Evolutionary conservation across 441 rosid genomes (phyloP), one percentile per base, ranked within the genome.

Genomic region (Manihot esculenta): DNA sequence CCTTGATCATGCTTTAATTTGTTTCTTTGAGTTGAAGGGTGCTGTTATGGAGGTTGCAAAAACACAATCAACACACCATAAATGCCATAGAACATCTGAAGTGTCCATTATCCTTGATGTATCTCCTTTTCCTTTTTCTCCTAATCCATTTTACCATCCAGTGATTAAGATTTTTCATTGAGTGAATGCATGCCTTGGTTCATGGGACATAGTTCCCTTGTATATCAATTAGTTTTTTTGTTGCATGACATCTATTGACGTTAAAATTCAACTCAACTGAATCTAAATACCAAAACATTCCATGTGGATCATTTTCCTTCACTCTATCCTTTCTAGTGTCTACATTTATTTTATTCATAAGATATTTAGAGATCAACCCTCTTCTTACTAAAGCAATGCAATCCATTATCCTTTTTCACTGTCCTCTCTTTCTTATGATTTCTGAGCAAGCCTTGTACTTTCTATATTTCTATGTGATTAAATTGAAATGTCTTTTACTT

Each of bases 1-100:
- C 21, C 58, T 53, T 58, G 48, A 60, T 66, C 55, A 45, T 56
- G 20, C 48, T 18, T 62, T 53, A 24, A 9, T 26, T 70, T 47
- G 41, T 55, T 47, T 20, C 45, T 10, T 69, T 14, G 3, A 4
- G 26, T 49, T 65, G 69, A 23, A 23, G 47, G 18, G 1, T 24
- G 27, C 17, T 26, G 1, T 30, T 65, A 1, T 30, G 26, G 47
- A 69, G 64, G 30, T 47, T 27, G 14, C 8, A 11, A 33, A 69
- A 57, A 11, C 44, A 45, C 54, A 23, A 61, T 23, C 9, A 38
- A 47, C 23, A 35, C 23, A 48, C 14, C 15, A 26, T 10, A 30
- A 64, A 64, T 18, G 42, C 57, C 47, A 49, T 47, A 41, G 50
- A 12, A 42, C 6, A 13, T n/a, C 50, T 24, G 4, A 3, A 47